phyloP scores from a whole-genome alignment of 75 land plant species.

The Pinus tabuliformis region DNA sequence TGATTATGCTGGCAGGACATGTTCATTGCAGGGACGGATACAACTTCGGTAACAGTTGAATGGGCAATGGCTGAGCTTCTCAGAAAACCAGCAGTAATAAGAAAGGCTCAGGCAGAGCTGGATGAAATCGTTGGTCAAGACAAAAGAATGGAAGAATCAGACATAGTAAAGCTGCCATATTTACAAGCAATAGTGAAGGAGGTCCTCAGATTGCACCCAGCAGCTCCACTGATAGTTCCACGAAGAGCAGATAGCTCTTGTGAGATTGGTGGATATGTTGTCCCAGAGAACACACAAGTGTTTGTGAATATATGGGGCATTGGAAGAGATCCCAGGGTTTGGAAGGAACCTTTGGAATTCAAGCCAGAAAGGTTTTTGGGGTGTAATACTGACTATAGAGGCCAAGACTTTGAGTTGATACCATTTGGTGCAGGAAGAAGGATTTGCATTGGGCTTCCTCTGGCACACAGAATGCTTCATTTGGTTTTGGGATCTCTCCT shows the following conservation, averaged over 20 bases:
- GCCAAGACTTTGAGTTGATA: not conserved
- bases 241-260: not conserved
- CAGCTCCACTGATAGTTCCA: conserved; percentile 10
- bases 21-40: conserved; percentile 17
- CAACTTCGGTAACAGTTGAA: conserved; percentile 16
- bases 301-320: conserved; percentile 15
- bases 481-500: conserved; percentile 14
- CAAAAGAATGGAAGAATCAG: conserved; percentile 10
- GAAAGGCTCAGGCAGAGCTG: conserved; percentile 13
- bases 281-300: conserved; percentile 1
- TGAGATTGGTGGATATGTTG: conserved; percentile 2
- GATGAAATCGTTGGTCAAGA: conserved; percentile 5
- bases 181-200: conserved; percentile 10
- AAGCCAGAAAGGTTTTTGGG: conserved; percentile 8
- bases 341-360: conserved; percentile 9
- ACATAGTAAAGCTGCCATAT: conserved; percentile 19
- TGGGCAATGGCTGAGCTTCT: conserved; percentile 27
- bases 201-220: conserved; percentile 15
- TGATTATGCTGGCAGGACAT: not conserved
- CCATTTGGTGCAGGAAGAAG: conserved; percentile 13
- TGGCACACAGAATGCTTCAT: conserved; percentile 9
- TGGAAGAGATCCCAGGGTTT: conserved; percentile 7
- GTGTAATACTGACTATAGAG: conserved; percentile 4
- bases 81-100: conserved; percentile 2
- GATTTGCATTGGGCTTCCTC: conserved; percentile 2